Conservation (phyloP, 257 asterid genomes). For the Petunia secreta region DNA sequence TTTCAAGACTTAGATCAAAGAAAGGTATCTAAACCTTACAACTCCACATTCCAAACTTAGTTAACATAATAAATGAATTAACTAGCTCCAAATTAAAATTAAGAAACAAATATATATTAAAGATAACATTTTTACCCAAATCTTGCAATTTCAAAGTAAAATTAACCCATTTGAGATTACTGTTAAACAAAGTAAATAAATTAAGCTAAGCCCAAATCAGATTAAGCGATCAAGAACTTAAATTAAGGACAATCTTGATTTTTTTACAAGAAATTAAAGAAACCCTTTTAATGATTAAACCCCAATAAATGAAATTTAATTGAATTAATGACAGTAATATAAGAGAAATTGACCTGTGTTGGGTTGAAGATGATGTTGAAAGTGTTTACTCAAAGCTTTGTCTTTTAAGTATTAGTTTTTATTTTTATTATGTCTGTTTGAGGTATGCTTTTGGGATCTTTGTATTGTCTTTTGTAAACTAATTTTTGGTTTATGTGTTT, state of each 20-base stretch:
- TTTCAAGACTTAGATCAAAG: background rate
- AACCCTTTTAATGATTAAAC: conserved; percentile 37
- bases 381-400: conserved; percentile 24
- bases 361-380: conserved; percentile 36
- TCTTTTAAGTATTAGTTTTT: conserved; percentile 11
- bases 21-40: background rate
- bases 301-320: conserved; percentile 28
- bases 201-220: background rate
- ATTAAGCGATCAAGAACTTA: conserved; percentile 16
- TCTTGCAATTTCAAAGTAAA: conserved; percentile 2
- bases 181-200: background rate
- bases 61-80: conserved; percentile 15
- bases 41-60: background rate
- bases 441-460: conserved; percentile 27
- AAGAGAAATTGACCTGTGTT: conserved; percentile 51
- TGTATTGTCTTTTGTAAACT: conserved; percentile 11
- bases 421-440: conserved; percentile 7
- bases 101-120: background rate
- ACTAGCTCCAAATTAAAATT: conserved; percentile 1
- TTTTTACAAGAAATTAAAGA: conserved; percentile 32
- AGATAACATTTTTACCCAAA: background rate
- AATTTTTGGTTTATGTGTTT: background rate
- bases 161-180: background rate
- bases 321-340: conserved; percentile 30
- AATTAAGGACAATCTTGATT: background rate